Evolutionary conservation across 2,329 filamentous ascomycete genomes (phyloP).

Genomic region (Venturia nashicola): DNA sequence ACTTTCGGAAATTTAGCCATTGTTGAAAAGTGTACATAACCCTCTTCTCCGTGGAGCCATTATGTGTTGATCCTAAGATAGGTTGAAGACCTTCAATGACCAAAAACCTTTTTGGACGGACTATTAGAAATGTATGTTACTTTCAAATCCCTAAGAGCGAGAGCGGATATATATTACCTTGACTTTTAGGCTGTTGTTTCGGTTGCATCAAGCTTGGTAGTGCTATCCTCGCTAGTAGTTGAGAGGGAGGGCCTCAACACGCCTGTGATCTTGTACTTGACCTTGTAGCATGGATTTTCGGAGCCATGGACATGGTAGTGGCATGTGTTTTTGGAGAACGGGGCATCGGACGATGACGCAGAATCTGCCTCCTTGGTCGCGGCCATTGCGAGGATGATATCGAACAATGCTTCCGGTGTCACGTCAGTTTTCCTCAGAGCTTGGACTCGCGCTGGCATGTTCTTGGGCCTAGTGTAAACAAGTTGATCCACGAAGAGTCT

Average conservation of each 20-base stretch:
- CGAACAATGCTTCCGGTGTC: not conserved
- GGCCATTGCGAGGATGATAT: not conserved
- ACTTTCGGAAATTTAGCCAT: no score
- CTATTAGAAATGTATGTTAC: no score
- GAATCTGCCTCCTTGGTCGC: not conserved
- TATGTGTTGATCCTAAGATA: no score
- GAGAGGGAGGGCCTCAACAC: not conserved
- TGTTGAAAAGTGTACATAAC: no score
- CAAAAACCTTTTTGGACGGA: no score
- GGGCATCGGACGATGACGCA: not conserved
- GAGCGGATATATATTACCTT: no score
- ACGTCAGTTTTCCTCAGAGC: not conserved
- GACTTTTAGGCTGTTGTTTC: no score
- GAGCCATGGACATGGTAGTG: not conserved
- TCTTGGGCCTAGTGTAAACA: not conserved
- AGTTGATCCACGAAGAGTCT: not conserved
- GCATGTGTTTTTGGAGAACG: not conserved
- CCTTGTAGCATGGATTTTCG: not conserved
- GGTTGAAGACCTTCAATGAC: no score
- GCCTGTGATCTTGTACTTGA: not conserved
- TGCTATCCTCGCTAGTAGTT: no score
- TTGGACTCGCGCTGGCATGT: not conserved
- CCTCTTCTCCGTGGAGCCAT: no score
- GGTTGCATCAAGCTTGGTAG: no score
- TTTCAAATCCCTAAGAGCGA: no score